Percentiles rank a stretch among this genome's conserved stretches.
phyloP scores from a whole-genome alignment of 2,329 filamentous ascomycete genomes.

The Setomelanomma holmii region DNA sequence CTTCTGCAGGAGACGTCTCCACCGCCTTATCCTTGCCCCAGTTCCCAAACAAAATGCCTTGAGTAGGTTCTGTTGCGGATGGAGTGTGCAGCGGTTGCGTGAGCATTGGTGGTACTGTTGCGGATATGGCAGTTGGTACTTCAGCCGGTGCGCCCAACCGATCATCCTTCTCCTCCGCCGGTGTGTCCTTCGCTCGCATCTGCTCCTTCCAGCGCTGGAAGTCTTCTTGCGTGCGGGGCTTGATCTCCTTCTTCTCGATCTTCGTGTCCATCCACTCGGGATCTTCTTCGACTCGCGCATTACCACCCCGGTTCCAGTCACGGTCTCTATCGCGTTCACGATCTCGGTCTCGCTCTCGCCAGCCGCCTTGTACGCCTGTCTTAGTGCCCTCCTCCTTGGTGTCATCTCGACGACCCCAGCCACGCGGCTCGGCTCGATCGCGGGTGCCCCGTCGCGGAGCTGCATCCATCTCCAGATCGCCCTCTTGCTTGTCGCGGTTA shows the following conservation, averaged over 20 bases:
- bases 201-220: constrained; percentile 94
- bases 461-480: constrained; percentile 52
- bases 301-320: constrained; percentile 61
- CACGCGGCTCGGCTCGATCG: constrained; percentile 70
- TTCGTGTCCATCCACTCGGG: constrained; percentile 87
- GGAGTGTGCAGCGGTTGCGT: constrained; percentile 59
- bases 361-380: constrained; percentile 61
- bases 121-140: constrained; percentile 24
- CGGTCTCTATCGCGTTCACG: constrained; percentile 52
- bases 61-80: constrained; percentile 69
- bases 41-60: constrained; percentile 79
- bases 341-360: constrained; percentile 57
- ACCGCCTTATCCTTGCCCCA: constrained; percentile 60
- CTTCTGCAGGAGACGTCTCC: constrained; percentile 40
- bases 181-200: constrained; percentile 73
- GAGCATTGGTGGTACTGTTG: constrained; percentile 45
- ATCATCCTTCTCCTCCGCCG: constrained; percentile 57
- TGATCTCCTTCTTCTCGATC: constrained; percentile 69
- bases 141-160: constrained; percentile 30
- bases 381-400: constrained; percentile 55
- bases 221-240: constrained; percentile 83
- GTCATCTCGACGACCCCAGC: constrained; percentile 74
- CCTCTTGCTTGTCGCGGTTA: constrained; percentile 60
- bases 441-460: constrained; percentile 67
- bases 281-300: constrained; percentile 67